A percentile compares a stretch with the other conserved stretches of the same genome.
phyloP scores from a whole-genome alignment of 176 grass and related monocot genomes.

The Hordeum marinum region DNA sequence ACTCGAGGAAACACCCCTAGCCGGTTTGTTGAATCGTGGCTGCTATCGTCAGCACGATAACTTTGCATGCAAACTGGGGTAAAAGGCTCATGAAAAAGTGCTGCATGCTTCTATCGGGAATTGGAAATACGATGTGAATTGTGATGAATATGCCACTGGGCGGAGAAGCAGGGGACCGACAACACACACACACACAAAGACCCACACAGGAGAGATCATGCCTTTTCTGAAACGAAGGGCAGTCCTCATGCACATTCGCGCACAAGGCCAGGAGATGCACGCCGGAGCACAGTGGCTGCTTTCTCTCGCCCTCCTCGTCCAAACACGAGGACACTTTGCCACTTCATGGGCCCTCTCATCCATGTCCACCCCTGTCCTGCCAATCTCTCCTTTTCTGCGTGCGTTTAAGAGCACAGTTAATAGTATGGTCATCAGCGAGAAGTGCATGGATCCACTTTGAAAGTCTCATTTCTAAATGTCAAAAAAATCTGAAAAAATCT shows the following conservation, averaged over 20 bases:
- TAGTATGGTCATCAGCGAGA: too few relatives aligned
- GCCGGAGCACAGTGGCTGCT: background rate
- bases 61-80: background rate
- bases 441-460: too few relatives aligned
- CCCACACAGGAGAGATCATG: background rate
- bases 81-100: background rate
- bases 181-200: background rate
- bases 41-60: background rate
- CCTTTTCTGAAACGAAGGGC: background rate
- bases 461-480: too few relatives aligned
- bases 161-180: background rate
- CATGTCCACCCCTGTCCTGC: background rate
- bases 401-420: too few relatives aligned
- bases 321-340: slow-evolving; percentile 4
- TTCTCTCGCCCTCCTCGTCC: slow-evolving; percentile 9
- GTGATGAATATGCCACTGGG: background rate
- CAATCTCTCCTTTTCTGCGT: too few relatives aligned
- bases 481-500: too few relatives aligned
- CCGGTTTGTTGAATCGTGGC: background rate
- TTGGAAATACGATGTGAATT: background rate
- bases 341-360: background rate
- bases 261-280: slow-evolving; percentile 8
- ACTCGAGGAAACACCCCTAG: too few relatives aligned
- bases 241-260: background rate
- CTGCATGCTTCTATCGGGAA: background rate